Conservation (phyloP, 345 rosid genomes). For the Eucalyptus cladocalyx region DNA sequence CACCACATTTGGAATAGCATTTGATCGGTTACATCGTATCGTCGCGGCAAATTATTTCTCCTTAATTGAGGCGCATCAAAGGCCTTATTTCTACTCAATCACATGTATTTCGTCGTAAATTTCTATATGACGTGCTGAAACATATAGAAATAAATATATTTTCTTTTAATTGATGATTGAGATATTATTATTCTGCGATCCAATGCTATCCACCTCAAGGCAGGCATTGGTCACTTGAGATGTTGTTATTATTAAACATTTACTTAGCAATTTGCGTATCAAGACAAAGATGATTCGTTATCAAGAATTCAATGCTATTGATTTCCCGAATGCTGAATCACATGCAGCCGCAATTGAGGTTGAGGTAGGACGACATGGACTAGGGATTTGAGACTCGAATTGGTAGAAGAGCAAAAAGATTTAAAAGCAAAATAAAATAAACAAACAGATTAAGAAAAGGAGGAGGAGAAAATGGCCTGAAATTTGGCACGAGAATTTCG, state of each 20-base stretch:
- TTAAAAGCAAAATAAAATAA: too few species aligned
- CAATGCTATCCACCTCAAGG: neutral
- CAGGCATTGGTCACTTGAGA: neutral
- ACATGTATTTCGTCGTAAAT: neutral
- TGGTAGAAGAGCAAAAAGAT: neutral
- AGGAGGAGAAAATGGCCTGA: neutral
- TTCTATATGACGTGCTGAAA: fast-evolving
- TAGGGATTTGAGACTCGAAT: neutral
- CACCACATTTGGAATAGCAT: too few species aligned
- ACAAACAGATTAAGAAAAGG: neutral
- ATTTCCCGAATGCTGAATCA: neutral
- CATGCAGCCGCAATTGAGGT: neutral
- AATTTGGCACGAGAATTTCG: neutral
- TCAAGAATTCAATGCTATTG: neutral
- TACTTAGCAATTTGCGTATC: neutral
- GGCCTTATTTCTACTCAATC: neutral
- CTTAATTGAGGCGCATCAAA: too few species aligned
- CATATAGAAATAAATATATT: too few species aligned
- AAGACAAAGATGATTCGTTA: fast-evolving
- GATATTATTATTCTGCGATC: neutral
- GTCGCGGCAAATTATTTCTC: fast-evolving
- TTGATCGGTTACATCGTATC: too few species aligned
- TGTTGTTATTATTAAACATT: neutral
- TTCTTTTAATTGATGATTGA: neutral
- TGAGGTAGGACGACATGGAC: neutral